A percentile compares a stretch with the other conserved stretches of the same genome.
These are phyloP conservation scores for Metarhizium anisopliae DNA, from an alignment of 2,329 filamentous ascomycete genomes.

Conservation along the genomic window DNA sequence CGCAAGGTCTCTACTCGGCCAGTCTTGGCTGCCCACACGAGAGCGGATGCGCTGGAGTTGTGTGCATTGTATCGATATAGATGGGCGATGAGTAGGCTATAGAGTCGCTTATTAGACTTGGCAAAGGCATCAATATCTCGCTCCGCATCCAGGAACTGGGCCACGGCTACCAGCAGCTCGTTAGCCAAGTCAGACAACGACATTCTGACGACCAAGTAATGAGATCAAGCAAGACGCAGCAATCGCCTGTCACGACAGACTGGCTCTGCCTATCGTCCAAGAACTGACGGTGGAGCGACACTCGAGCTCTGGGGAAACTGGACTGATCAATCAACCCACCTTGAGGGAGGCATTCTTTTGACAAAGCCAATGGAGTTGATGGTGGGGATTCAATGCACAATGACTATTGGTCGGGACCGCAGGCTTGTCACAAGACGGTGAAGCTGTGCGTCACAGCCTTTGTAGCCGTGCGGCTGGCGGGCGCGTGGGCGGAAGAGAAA, in stretches of 20 bases:
- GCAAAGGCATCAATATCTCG: constrained; percentile 4
- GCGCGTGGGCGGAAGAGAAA: too few species aligned
- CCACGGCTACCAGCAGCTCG: constrained; percentile 6
- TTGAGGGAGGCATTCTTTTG: background rate
- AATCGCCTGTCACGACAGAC: background rate
- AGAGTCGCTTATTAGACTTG: constrained; percentile 3
- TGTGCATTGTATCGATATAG: constrained; percentile 5
- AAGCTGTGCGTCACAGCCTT: background rate
- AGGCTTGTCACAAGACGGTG: background rate
- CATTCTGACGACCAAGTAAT: background rate
- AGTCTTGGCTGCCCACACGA: constrained; percentile 5
- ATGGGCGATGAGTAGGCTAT: background rate
- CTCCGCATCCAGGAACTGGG: background rate
- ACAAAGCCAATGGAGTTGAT: background rate
- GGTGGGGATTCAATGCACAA: background rate
- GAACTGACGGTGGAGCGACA: background rate
- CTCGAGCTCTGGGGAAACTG: background rate
- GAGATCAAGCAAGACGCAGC: background rate
- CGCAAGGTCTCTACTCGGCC: constrained; percentile 3
- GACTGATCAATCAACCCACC: background rate
- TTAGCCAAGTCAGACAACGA: constrained; percentile 5
- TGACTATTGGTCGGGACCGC: background rate
- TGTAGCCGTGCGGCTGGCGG: too few species aligned
- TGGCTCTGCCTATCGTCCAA: background rate
- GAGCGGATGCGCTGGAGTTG: background rate